These are phyloP conservation scores for Fusarium sambucinum DNA, from an alignment of 2,329 filamentous ascomycete genomes.

Conservation along the genomic window DNA sequence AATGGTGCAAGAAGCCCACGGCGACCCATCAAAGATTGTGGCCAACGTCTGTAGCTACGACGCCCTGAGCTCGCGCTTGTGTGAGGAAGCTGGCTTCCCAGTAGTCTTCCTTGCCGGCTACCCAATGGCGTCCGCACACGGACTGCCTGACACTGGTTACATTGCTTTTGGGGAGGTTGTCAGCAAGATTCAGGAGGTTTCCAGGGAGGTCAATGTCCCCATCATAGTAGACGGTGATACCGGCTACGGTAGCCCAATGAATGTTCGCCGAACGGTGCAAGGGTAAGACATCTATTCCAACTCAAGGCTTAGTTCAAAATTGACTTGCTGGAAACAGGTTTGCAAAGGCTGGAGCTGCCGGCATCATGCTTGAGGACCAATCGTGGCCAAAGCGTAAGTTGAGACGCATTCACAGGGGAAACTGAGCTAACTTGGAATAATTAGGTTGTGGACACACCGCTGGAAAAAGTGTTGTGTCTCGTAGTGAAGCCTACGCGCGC, in stretches of 20 bases:
- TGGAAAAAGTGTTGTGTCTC: constrained; percentile 59
- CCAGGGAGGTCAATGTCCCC: constrained; percentile 55
- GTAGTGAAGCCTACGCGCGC: constrained; percentile 59
- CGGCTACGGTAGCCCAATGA: constrained; percentile 61
- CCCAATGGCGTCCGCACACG: constrained; percentile 55
- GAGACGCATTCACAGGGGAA: too few relatives aligned
- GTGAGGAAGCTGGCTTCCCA: constrained; percentile 61
- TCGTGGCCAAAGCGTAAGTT: constrained; percentile 61
- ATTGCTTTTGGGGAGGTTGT: constrained; percentile 62
- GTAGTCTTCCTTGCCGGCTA: constrained; percentile 60
- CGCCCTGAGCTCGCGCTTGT: constrained; percentile 59
- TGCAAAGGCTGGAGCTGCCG: constrained; percentile 56
- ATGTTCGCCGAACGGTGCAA: too few relatives aligned
- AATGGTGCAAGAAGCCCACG: constrained; percentile 57
- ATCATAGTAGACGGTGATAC: constrained; percentile 62
- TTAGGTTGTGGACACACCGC: constrained; percentile 55
- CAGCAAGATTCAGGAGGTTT: constrained; percentile 58
- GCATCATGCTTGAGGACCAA: constrained; percentile 61
- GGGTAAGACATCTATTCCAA: too few relatives aligned
- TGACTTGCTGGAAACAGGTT: too few relatives aligned
- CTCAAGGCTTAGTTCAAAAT: too few relatives aligned
- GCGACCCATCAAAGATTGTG: constrained; percentile 58
- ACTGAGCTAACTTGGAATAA: too few relatives aligned
- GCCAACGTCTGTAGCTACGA: constrained; percentile 59
- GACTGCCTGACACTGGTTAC: constrained; percentile 62